Evolutionary conservation across 331 rosid species (phyloP).

Genomic region (Telfairia occidentalis): DNA sequence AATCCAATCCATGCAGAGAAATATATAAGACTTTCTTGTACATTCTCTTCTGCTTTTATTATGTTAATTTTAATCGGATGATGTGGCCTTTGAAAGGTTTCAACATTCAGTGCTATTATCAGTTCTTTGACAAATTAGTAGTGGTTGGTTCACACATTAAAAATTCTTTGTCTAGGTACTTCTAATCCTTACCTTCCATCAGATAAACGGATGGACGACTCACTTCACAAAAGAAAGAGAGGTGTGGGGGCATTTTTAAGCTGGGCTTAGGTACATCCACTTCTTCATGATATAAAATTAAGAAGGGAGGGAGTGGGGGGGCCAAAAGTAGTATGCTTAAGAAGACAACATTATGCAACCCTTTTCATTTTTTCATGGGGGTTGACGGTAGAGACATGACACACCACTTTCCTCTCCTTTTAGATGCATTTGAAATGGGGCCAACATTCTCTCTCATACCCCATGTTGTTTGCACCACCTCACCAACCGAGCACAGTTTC

Average conservation of each 20-base stretch:
- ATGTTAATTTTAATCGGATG: background rate
- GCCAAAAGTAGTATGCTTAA: constrained; percentile 28
- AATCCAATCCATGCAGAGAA: background rate
- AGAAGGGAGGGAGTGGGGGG: constrained; percentile 23
- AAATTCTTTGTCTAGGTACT: constrained; percentile 35
- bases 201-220: constrained; percentile 22
- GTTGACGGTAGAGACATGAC: constrained; percentile 54
- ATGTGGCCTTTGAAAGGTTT: background rate
- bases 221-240: constrained; percentile 21
- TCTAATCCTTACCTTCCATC: constrained; percentile 35
- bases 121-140: background rate
- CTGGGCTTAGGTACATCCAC: constrained; percentile 37
- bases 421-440: constrained; percentile 70
- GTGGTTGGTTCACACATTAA: constrained; percentile 11
- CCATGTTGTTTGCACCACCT: constrained; percentile 33
- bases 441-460: constrained; percentile 19
- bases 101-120: background rate
- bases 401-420: constrained; percentile 48
- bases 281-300: constrained; percentile 17
- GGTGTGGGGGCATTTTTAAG: constrained; percentile 40
- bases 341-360: constrained; percentile 50
- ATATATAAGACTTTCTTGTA: background rate
- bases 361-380: constrained; percentile 27
- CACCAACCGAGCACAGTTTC: constrained; percentile 12
- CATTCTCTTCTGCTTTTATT: background rate